Base-by-base conservation (phyloP, 2,329 filamentous ascomycete species). In the Aspergillus thermomutatus region DNA sequence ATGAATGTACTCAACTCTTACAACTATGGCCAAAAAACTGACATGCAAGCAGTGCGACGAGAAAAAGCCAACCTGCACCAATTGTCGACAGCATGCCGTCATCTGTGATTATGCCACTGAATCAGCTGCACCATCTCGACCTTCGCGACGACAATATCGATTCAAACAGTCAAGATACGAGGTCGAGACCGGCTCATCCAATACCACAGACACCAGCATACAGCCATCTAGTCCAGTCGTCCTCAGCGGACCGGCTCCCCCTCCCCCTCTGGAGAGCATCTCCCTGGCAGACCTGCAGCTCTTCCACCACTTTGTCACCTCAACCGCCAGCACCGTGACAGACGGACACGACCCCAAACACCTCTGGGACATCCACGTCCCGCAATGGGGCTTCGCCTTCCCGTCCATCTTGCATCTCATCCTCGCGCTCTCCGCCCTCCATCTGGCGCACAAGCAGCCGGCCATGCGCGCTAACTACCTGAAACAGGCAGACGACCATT, bases 401-500 rank as follows among this genome's bases (percentile, higher is more conserved):
- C 69, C 66, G 1, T 72, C 71, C 0, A 67, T 74, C 11, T 53
- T 70, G 4, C 70, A 74, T 52, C 65, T 74, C 3, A 65, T 71
- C 1, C 59, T 74, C 1, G 61, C 72, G 1, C 55, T 74, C 1
- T 66, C 70, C 1, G 66, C 71, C 0, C 60, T 73, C 0, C 69
- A 73, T 52, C 54, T 69, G 3, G 63, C 57, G 1, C 49, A 66
- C 34, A 19, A 67, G n/a, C 37, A 63, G 8, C 70, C 66, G 1
- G 52, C 54, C 2, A 23, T 49, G 4, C 59, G 60, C 21, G 54
- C 57, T 0, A 40, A 63, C 19, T 72, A 72, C 27, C 28, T 68
- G 7, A 49, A 51, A 8, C 64, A 69, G 55, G 71, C 70, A 4
- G 68, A 72, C 49, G 59, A 60, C 4, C 71, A 73, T 54, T 74